These are phyloP conservation scores for Neofusicoccum cordaticola DNA, from an alignment of 2,329 filamentous ascomycete species.

Conservation along the genomic window DNA sequence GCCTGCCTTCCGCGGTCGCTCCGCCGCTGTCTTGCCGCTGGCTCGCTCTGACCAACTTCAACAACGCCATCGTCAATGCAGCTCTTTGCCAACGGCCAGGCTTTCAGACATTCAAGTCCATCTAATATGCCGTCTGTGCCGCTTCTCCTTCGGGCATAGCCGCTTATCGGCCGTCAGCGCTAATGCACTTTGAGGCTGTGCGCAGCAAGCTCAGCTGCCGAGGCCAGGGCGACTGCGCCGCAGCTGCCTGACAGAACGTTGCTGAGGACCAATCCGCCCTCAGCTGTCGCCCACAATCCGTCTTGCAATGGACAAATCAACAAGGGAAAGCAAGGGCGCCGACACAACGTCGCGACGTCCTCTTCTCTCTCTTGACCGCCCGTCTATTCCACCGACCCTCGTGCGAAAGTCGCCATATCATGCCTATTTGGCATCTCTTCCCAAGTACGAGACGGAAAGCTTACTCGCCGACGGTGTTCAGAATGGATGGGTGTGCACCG, in stretches of 20 bases:
- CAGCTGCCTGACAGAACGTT: background rate
- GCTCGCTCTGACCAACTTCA: too few species aligned
- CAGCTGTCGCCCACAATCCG: background rate
- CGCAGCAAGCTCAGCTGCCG: background rate
- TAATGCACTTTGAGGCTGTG: background rate
- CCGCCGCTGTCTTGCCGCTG: too few species aligned
- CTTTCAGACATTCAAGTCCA: too few species aligned
- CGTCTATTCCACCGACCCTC: background rate
- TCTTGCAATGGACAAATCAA: background rate
- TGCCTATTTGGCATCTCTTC: background rate
- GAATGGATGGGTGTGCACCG: background rate
- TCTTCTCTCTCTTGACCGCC: background rate
- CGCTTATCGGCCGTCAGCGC: background rate
- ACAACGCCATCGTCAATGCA: too few species aligned
- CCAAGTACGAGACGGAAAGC: background rate
- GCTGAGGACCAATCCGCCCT: background rate
- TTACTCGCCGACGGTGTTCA: background rate
- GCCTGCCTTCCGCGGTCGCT: too few species aligned
- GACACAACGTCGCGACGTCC: too few species aligned
- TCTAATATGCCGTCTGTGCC: too few species aligned
- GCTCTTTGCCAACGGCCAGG: too few species aligned
- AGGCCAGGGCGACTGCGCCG: background rate
- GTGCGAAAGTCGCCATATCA: background rate
- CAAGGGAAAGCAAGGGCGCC: background rate
- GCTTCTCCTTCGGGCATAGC: background rate